Percentiles rank a stretch among this genome's conserved stretches.
Conservation (phyloP, 1,139 yeast species). For the Debaryomyces fabryi region DNA sequence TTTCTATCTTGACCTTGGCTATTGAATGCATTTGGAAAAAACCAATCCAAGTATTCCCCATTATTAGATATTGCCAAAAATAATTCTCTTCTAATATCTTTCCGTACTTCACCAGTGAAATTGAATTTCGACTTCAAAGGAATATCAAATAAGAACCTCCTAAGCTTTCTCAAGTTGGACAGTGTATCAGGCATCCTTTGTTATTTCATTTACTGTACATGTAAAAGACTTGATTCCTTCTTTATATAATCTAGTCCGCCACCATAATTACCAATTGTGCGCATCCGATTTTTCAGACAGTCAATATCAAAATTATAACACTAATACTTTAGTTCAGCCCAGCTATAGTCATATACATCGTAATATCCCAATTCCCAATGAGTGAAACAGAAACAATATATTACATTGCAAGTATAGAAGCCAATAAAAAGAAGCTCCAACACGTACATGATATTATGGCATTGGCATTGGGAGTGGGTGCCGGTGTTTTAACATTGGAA, state of each 20-base stretch:
- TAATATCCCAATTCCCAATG: slow-evolving; percentile 1
- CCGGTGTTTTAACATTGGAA: slow-evolving; percentile 73
- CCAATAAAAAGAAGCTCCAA: slow-evolving; percentile 46
- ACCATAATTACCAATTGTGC: slow-evolving; percentile 8
- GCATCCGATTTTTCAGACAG: slow-evolving; percentile 4
- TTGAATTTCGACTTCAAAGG: slow-evolving; percentile 40
- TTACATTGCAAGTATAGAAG: slow-evolving; percentile 31
- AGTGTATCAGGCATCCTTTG: slow-evolving; percentile 5
- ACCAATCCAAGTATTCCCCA: slow-evolving; percentile 51
- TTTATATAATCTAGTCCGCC: slow-evolving; percentile 9
- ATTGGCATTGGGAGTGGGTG: slow-evolving; percentile 65
- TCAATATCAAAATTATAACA: not conserved
- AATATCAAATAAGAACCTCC: slow-evolving; percentile 35
- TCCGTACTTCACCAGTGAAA: slow-evolving; percentile 36
- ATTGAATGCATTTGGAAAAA: slow-evolving; percentile 48
- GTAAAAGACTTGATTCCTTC: slow-evolving; percentile 1
- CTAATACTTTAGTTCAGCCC: not conserved
- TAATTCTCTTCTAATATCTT: slow-evolving; percentile 51
- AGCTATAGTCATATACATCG: not conserved
- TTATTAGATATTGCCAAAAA: slow-evolving; percentile 52
- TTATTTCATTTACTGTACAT: not conserved
- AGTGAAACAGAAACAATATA: slow-evolving; percentile 13
- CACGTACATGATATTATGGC: slow-evolving; percentile 67
- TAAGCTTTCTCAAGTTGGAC: slow-evolving; percentile 13
- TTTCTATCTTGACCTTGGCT: slow-evolving; percentile 12